Base-by-base conservation (phyloP, 2,329 filamentous ascomycete species). In the Leptosphaerulina australis region DNA sequence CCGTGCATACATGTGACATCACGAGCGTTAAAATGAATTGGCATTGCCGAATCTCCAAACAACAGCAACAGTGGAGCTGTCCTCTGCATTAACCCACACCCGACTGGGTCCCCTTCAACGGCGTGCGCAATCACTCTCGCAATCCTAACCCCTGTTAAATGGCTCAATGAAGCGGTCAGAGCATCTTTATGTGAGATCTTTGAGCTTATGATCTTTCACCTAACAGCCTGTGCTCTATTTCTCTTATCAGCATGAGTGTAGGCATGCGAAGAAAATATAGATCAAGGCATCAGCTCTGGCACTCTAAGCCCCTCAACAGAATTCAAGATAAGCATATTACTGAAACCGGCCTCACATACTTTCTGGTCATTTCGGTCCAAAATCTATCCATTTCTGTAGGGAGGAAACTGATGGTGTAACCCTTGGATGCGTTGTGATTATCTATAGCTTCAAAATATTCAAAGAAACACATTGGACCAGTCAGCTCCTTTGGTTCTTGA, bases 1-100 rank as follows among this genome's bases (percentile, higher is more conserved):
- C 37, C 22, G 25, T 43, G 41, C 48, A 51, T 43, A 33, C 25
- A 31, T 22, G 25, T 51, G 36, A 51, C 41, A 51, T 51, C 36
- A 45, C 30, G 5, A 37, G 37, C 11, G 18, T 24, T 29, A 5
- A 7, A 36, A 12, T 30, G 34, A 40, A 29, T 20, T 41, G 30
- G 45, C 17, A 20, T 31, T 18, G 43, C 30, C 48, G 35, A 31
- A 35, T 41, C 48, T 14, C 18, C 36, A 18, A 15, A 34, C 15
- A 10, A 21, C 28, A 36, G 22, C 14, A 38, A 30, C 22, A 7
- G 11, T 20, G 20, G 18, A 20, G 3, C 17, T 21, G 7, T 18
- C 22, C 8, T 25, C 29, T 21, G 17, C 29, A 45, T 8, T 5
- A 12, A n/a, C 15, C 30, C 26, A 18, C 15, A 28, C 28, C 21